These are phyloP conservation scores for Neurospora tetrasperma DNA, from an alignment of 495 filamentous ascomycete species.

Conservation along the genomic window DNA sequence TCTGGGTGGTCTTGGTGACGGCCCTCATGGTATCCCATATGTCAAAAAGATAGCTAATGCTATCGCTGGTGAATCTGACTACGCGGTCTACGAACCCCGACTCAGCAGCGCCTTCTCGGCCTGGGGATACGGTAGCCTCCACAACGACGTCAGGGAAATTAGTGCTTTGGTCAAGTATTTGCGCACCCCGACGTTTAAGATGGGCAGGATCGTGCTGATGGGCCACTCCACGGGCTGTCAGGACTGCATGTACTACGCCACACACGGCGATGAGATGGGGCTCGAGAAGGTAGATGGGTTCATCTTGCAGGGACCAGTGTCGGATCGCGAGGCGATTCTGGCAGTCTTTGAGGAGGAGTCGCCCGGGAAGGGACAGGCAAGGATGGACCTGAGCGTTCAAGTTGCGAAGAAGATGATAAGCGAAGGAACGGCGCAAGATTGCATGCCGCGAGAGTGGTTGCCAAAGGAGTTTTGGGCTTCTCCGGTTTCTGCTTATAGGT, in stretches of 20 bases:
- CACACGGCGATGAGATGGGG: not conserved
- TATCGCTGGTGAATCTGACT: slow-evolving; percentile 14
- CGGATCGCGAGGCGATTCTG: slow-evolving; percentile 61
- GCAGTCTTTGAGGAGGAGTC: slow-evolving; percentile 24
- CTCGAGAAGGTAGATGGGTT: slow-evolving; percentile 58
- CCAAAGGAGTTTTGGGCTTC: slow-evolving; percentile 35
- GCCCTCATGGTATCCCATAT: slow-evolving; percentile 57
- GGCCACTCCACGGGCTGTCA: slow-evolving; percentile 79
- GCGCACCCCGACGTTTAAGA: slow-evolving; percentile 22
- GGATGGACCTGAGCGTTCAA: slow-evolving; percentile 40
- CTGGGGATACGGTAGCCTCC: slow-evolving; percentile 61
- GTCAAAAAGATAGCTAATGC: slow-evolving; percentile 55
- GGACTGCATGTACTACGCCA: slow-evolving; percentile 64
- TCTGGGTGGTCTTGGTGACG: slow-evolving; percentile 76
- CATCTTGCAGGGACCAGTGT: slow-evolving; percentile 73
- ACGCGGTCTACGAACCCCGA: slow-evolving; percentile 34
- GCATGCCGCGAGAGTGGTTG: slow-evolving; percentile 46
- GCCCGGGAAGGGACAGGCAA: not conserved
- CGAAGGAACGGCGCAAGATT: slow-evolving; percentile 41
- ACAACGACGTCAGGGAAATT: slow-evolving; percentile 64
- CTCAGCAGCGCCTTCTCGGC: slow-evolving; percentile 50
- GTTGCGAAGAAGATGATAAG: slow-evolving; percentile 44
- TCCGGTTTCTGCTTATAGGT: slow-evolving; percentile 58
- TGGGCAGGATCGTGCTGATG: slow-evolving; percentile 65
- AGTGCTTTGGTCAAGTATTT: slow-evolving; percentile 63